Evolutionary conservation across 768 basidiomycete species (phyloP), one percentile per base, ranked within the genome.

Genomic region (Mycena belliarum): DNA sequence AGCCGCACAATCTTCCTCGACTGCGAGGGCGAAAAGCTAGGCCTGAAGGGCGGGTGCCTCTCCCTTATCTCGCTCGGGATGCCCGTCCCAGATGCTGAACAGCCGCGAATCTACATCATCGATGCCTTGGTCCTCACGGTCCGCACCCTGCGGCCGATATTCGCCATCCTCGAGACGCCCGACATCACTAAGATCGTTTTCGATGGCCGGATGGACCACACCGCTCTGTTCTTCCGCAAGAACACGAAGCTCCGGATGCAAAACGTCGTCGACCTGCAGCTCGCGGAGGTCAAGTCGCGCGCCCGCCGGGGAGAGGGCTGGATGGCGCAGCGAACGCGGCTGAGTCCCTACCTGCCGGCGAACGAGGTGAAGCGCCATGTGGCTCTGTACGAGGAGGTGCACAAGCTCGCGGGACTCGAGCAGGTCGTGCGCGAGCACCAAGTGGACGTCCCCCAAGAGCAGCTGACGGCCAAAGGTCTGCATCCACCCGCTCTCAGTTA

Each of bases 161-260:
- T 59, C 47, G 46, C 49, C 23, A 1, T 59, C 11, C 46, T 59
- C 10, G 47, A 21, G 40, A 48, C 51, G 7, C 32, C 4, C 9
- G 12, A 29, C 16, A 38, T 60, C 9, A 32, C 20, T 23, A 60
- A 60, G 35, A 49, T 55, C 16, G 48, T 60, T 12, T 60, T 55
- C 43, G 59, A 60, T 16, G 52, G 52, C n/a, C 32, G 52, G 5
- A 54, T 55, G 52, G 59, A 60, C 16, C 52, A 60, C 42, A 60
- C 42, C 35, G 59, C 59, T 5, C 25, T 60, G 25, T 60, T 21
- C 32, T n/a, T n/a, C n/a, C n/a, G n/a, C 26, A 60, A 52, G 42
- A 46, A 7, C 23, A 46, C 21, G 35, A 47, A 28, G 52, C 26
- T 1, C 21, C n/a, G n/a, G n/a, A n/a, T 60, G 41, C 41, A 50